phyloP scores from a whole-genome alignment of 148 eudicot species.

The Polygonum aviculare region DNA sequence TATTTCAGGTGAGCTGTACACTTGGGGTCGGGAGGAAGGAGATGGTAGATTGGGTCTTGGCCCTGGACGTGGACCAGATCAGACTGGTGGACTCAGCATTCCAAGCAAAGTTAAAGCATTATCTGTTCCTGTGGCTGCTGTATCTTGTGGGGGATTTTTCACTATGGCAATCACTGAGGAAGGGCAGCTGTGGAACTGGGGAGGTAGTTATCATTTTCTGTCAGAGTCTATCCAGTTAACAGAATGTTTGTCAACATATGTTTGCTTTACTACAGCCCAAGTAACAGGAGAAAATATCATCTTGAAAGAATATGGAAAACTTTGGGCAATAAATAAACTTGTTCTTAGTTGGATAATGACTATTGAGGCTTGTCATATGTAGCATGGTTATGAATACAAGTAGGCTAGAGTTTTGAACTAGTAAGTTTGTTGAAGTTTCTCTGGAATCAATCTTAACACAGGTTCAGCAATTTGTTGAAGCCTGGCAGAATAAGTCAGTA shows the following conservation, averaged over 20 bases:
- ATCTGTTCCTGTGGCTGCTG: constrained; percentile 65
- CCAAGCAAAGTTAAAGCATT: constrained; percentile 73
- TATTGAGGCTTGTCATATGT: neutral
- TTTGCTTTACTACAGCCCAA: too few species aligned
- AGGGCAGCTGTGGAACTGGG: constrained; percentile 92
- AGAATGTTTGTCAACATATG: too few species aligned
- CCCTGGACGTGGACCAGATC: constrained; percentile 88
- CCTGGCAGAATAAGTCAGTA: neutral
- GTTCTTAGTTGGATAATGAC: neutral
- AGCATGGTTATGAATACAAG: neutral
- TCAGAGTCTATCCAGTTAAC: neutral
- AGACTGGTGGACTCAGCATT: constrained; percentile 76
- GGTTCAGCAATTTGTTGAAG: neutral
- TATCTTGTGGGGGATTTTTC: constrained; percentile 91
- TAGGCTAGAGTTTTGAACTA: neutral
- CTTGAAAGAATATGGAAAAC: neutral
- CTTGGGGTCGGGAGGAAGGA: constrained; percentile 99
- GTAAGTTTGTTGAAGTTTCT: neutral
- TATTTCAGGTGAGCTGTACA: constrained; percentile 65
- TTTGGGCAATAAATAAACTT: neutral
- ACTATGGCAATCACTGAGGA: constrained; percentile 78
- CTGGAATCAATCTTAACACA: neutral
- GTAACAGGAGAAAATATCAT: neutral
- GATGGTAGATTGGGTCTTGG: constrained; percentile 97
- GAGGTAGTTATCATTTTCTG: constrained; percentile 39